phyloP scores from a whole-genome alignment of 2,329 filamentous ascomycete species.

The Mariannaea elegans region DNA sequence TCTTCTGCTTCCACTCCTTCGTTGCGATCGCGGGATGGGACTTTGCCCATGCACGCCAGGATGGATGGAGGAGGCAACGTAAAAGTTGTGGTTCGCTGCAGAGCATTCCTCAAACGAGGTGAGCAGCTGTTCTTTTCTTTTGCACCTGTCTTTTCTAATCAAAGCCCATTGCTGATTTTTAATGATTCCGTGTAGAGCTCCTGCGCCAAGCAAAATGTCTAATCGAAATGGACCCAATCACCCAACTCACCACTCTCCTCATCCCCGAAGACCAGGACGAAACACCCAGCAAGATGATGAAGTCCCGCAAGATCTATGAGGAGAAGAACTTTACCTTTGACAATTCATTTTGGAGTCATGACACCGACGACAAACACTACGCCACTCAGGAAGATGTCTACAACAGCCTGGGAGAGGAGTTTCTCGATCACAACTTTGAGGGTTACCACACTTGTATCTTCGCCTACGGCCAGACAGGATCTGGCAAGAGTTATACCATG shows the following conservation, averaged over 20 bases:
- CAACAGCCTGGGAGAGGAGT: slow-evolving; percentile 92
- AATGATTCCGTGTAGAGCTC: slow-evolving; percentile 66
- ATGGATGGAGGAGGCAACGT: slow-evolving; percentile 79
- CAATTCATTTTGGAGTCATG: slow-evolving; percentile 97
- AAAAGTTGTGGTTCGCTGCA: slow-evolving; percentile 81
- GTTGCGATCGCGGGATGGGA: slow-evolving; percentile 75
- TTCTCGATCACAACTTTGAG: slow-evolving; percentile 98
- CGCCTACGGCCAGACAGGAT: slow-evolving; percentile 96
- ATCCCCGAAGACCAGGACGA: slow-evolving; percentile 68
- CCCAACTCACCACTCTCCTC: slow-evolving; percentile 83
- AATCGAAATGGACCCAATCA: slow-evolving; percentile 88
- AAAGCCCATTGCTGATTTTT: neutral
- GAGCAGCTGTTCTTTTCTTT: slow-evolving; percentile 35
- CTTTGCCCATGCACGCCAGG: slow-evolving; percentile 64
- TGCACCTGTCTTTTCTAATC: neutral
- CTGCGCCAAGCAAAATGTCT: slow-evolving; percentile 84
- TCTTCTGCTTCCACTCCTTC: slow-evolving; percentile 84
- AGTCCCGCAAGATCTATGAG: slow-evolving; percentile 78
- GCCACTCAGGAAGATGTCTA: slow-evolving; percentile 94
- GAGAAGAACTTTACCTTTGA: slow-evolving; percentile 96
- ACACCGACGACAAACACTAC: slow-evolving; percentile 82
- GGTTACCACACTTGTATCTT: slow-evolving; percentile 99
- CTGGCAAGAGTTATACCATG: slow-evolving; percentile 97
- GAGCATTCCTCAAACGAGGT: slow-evolving; percentile 84
- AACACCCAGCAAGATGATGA: slow-evolving; percentile 62